Percentiles rank a stretch among this genome's conserved stretches.
Evolutionary conservation across 345 rosid species (phyloP).

Genomic region (Jatropha curcas): DNA sequence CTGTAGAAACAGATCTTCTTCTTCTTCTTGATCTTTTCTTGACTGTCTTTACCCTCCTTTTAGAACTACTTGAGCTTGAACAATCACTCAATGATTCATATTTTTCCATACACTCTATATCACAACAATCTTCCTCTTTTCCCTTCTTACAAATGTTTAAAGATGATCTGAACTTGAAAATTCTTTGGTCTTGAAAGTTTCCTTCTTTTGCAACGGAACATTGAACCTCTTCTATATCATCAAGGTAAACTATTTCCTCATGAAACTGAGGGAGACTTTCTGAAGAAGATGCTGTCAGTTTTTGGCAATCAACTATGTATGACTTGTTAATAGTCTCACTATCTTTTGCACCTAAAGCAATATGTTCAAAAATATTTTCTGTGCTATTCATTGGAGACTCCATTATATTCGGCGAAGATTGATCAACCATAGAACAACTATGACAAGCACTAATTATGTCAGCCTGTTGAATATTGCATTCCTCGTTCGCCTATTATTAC

Average conservation of each 20-base stretch:
- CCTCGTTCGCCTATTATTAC: conserved; percentile 29
- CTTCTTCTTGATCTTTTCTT: conserved; percentile 40
- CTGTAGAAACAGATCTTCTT: conserved; percentile 39
- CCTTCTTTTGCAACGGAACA: conserved; percentile 28
- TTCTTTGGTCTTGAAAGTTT: conserved; percentile 47
- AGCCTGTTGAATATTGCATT: conserved; percentile 7
- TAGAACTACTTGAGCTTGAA: conserved; percentile 20
- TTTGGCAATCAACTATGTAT: conserved; percentile 11
- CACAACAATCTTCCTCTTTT: not conserved
- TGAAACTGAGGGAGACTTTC: conserved; percentile 40
- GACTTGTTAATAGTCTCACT: conserved; percentile 4
- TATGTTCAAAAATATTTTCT: not conserved
- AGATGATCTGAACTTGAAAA: conserved; percentile 56
- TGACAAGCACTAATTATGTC: conserved; percentile 24
- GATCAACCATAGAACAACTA: conserved; percentile 30
- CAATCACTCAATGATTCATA: conserved; percentile 27
- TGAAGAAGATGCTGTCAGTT: conserved; percentile 34
- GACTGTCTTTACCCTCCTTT: conserved; percentile 16
- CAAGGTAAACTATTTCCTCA: conserved; percentile 44
- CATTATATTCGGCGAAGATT: conserved; percentile 29
- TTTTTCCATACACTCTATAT: conserved; percentile 17
- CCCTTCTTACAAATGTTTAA: not conserved
- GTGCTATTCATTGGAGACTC: conserved; percentile 10
- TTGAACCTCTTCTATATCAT: conserved; percentile 54
- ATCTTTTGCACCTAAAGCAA: conserved; percentile 12